Evolutionary conservation across 768 basidiomycete genomes (phyloP), one percentile per base, ranked within the genome.

Genomic region (Tricholoma terreum): DNA sequence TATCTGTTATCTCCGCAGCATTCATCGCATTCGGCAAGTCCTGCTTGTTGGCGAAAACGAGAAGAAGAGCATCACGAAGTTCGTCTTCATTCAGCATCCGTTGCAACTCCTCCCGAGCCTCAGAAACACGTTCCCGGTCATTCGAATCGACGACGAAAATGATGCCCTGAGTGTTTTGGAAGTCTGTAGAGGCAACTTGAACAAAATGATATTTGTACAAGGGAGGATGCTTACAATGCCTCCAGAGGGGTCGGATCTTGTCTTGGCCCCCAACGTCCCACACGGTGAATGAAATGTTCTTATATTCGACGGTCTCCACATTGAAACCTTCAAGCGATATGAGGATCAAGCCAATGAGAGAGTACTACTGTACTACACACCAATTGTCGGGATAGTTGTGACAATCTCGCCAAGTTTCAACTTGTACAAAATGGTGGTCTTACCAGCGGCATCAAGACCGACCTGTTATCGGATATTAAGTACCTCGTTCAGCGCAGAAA

Each of bases 181-280:
- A 99, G 82, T 99, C 97, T 99, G 69, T 17, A 59, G 52, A 59
- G 24, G n/a, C 15, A 30, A 54, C 50, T 58, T 53, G 57, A 63
- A 35, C 64, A 60, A 56, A 58, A 67, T 58, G 61, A 52, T 15
- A 52, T 61, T 57, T 59, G 63, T 61, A 43, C 34, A 54, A 60
- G 51, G 57, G 62, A 59, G 61, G 52, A 21, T 63, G 54, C 94
- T 70, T 70, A 97, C 97, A 99, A 82, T 99, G 97, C 86, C 96
- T 93, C 97, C 97, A 99, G 67, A 98, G 86, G 65, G 96, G 96
- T 68, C 96, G 88, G 76, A 98, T 98, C 88, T 98, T 99, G 80
- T 99, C 96, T 80, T 99, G 96, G 68, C 96, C 97, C 85, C 97
- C 97, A 62, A 99, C 97, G 78, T 99, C 97, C 97, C 97, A 98